Percentiles rank a stretch among this genome's conserved stretches.
phyloP scores from a whole-genome alignment of 2,329 filamentous ascomycete species.

The Sporothrix schenckii region DNA sequence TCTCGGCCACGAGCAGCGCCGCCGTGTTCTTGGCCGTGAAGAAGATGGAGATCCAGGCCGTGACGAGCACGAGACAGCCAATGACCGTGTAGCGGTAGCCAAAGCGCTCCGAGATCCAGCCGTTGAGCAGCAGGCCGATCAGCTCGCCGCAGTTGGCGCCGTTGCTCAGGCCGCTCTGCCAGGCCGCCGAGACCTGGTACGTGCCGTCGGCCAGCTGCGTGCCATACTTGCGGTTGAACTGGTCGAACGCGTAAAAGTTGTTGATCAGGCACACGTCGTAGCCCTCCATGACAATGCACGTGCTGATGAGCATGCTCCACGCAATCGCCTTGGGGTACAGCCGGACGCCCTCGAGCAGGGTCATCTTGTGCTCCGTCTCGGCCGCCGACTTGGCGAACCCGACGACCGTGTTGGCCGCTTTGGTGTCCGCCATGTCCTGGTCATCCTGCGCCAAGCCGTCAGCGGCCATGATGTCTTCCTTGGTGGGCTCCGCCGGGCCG shows the following conservation, averaged over 20 bases:
- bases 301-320: slow-evolving; percentile 86
- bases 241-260: slow-evolving; percentile 65
- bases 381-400: slow-evolving; percentile 55
- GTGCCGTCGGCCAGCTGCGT: slow-evolving; percentile 48
- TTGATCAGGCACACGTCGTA: slow-evolving; percentile 81
- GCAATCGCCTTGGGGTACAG: slow-evolving; percentile 84
- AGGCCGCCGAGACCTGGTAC: slow-evolving; percentile 61
- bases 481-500: slow-evolving; percentile 17
- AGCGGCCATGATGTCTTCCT: slow-evolving; percentile 17
- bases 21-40: slow-evolving; percentile 65
- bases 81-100: slow-evolving; percentile 69
- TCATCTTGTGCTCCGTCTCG: slow-evolving; percentile 70
- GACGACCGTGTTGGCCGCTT: slow-evolving; percentile 41
- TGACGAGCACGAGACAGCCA: slow-evolving; percentile 56
- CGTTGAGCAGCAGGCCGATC: slow-evolving; percentile 67
- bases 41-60: slow-evolving; percentile 64
- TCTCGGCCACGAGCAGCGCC: slow-evolving; percentile 62
- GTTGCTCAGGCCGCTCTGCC: slow-evolving; percentile 63
- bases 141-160: slow-evolving; percentile 65
- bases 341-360: slow-evolving; percentile 72
- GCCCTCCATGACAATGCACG: slow-evolving; percentile 88
- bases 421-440: slow-evolving; percentile 25
- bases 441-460: slow-evolving; percentile 22
- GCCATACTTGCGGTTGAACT: slow-evolving; percentile 63
- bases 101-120: slow-evolving; percentile 66